Base-by-base conservation (phyloP, 805 yeast species). In the Saccharomycopsis babjevae region DNA sequence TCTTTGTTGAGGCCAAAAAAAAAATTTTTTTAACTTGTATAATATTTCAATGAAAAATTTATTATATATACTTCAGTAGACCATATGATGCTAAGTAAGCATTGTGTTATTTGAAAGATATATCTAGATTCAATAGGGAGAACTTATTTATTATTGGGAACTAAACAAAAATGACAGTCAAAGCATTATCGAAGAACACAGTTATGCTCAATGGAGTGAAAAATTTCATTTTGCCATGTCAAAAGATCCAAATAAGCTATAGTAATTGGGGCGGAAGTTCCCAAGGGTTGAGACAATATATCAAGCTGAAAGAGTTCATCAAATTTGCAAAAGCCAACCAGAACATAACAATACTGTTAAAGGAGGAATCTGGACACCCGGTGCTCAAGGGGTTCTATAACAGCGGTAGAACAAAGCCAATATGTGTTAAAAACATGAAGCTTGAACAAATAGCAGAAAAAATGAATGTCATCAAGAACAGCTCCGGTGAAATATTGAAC, bases 221-320 rank as follows among this genome's bases (percentile, higher is more conserved):
- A 20, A 61, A 61, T 20, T 61, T 56, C 39, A 43, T 61, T 32
- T 56, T 61, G 18, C 64, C 64, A 54, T 91, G 98, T 76, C 83
- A 81, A 67, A 83, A 81, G 69, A 79, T 94, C 58, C 79, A 86
- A 0, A 72, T 94, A 55, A 86, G 88, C 63, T 94, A 85, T 75
- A 91, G 97, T 76, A 91, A 94, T 78, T 87, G 96, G 86, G 98
- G 97, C 52, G 98, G 97, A 25, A 87, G 96, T 1, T 92, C 98
- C 0, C 78, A 79, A 58, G 97, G 97, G 3, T 81, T 91, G 75
- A 73, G 91, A 70, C 84, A 86, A 60, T 83, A 87, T 62, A 74
- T 94, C 50, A 76, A 79, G 52, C 78, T 72, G 8, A 78, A 71
- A 58, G 78, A 81, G 67, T 77, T 82, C 38, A 74, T 80, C 58